Percentiles rank a stretch among this genome's conserved stretches.
These are phyloP conservation scores for Sarocladium brachiariae DNA, from an alignment of 2,329 filamentous ascomycete species.

Conservation along the genomic window DNA sequence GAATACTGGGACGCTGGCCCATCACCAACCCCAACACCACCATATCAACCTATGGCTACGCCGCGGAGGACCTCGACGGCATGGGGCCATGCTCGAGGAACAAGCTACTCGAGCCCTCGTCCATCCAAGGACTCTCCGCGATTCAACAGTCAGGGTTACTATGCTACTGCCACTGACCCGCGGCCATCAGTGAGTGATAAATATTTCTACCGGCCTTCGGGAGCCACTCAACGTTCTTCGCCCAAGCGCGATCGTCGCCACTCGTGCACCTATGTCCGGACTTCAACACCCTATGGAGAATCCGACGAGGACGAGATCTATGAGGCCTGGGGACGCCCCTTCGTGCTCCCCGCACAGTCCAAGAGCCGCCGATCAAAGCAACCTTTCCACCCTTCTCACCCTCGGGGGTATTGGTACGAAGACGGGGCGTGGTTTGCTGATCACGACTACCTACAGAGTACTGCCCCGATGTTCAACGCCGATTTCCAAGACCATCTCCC, in stretches of 20 bases:
- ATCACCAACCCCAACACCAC: slow-evolving; percentile 10
- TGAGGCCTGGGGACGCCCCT: slow-evolving; percentile 47
- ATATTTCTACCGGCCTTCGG: slow-evolving; percentile 37
- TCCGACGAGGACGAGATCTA: slow-evolving; percentile 58
- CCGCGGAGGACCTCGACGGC: slow-evolving; percentile 49
- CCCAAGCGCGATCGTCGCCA: slow-evolving; percentile 46
- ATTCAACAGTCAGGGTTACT: slow-evolving; percentile 56
- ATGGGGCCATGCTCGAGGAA: slow-evolving; percentile 29
- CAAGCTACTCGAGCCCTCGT: slow-evolving; percentile 37
- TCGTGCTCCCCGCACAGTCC: slow-evolving; percentile 44
- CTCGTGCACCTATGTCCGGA: slow-evolving; percentile 53
- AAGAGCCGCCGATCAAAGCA: slow-evolving; percentile 16
- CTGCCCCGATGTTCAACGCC: not conserved
- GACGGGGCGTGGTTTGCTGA: slow-evolving; percentile 52
- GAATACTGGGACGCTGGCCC: slow-evolving; percentile 9
- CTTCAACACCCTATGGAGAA: slow-evolving; percentile 53
- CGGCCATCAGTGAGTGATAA: slow-evolving; percentile 45
- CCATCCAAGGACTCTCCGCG: slow-evolving; percentile 50
- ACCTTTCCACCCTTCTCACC: slow-evolving; percentile 8
- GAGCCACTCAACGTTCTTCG: slow-evolving; percentile 22
- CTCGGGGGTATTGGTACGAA: slow-evolving; percentile 23
- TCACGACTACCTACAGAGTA: slow-evolving; percentile 49
- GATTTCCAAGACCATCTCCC: slow-evolving; percentile 7
- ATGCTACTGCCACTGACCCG: slow-evolving; percentile 38
- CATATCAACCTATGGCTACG: slow-evolving; percentile 8